These are phyloP conservation scores for Komagataella mondaviorum DNA, from an alignment of 805 yeast genomes.

Conservation along the genomic window DNA sequence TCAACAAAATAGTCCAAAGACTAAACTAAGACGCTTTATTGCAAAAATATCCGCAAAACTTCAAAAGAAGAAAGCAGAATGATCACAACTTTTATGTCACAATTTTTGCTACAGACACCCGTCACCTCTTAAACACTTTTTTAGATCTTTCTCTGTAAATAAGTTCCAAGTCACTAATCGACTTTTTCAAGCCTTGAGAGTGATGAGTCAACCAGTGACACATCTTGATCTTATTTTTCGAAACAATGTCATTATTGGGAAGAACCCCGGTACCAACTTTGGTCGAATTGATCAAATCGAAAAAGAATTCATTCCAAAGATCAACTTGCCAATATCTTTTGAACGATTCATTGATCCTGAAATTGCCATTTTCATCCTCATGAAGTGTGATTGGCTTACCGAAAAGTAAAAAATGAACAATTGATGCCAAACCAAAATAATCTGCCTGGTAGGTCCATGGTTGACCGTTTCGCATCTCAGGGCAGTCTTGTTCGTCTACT, in stretches of 20 bases:
- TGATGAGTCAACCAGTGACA: conserved; percentile 24
- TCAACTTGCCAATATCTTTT: conserved; percentile 69
- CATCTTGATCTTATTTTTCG: conserved; percentile 19
- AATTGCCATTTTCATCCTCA: conserved; percentile 12
- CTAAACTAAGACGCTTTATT: not conserved
- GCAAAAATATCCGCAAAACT: not conserved
- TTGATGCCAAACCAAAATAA: conserved; percentile 69
- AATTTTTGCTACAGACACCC: not conserved
- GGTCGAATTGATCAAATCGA: conserved; percentile 44
- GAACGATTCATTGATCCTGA: conserved; percentile 26
- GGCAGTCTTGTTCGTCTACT: conserved; percentile 58
- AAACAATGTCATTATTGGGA: conserved; percentile 28
- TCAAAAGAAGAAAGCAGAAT: not conserved
- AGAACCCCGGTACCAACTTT: conserved; percentile 10
- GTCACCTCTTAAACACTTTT: not conserved
- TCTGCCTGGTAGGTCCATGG: conserved; percentile 77
- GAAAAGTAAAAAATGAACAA: conserved; percentile 60
- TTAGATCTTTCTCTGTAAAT: not conserved
- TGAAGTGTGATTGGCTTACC: conserved; percentile 41
- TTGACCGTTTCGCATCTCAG: conserved; percentile 42
- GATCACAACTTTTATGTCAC: not conserved
- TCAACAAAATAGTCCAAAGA: not conserved
- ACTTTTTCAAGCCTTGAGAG: not conserved
- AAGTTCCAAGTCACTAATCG: not conserved
- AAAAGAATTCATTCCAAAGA: conserved; percentile 59